Base-by-base conservation (phyloP, 257 asterid genomes). In the Plantago elongata region DNA sequence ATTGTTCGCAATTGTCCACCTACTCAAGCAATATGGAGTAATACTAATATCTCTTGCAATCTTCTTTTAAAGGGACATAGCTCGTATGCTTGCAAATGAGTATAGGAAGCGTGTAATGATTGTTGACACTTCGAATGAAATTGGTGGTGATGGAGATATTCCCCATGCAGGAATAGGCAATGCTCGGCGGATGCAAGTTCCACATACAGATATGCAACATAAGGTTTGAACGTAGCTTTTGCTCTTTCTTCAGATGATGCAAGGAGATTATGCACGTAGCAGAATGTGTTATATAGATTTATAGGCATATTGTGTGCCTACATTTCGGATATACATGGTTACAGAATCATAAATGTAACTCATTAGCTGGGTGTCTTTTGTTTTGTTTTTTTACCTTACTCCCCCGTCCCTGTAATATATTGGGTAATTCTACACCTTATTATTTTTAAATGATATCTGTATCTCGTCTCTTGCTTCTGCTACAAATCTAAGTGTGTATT, bases 101-200 rank as follows among this genome's bases (percentile, higher is more conserved):
- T 89, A 89, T 60, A 65, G 63, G 67, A 92, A 81, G 78, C 97
- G 99, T 11, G 97, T 92, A 22, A 92, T 92, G 99, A 89, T 92
- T 75, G 99, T 92, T 61, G 99, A 92, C 78, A 92, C 99, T 68
- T 92, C 99, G 12, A 92, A 92, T 72, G 99, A 92, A 75, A 89
- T 92, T 70, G 99, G 97, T 59, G 99, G 99, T 43, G 99, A 92
- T 68, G 99, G 99, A 61, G 99, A 92, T 76, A 84, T 92, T 60
- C 95, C 99, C 65, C 99, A 92, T 67, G 77, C 78, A 22, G 99
- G 99, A 78, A 84, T 92, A 63, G 99, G 99, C 61, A 78, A 71
- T 72, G 99, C 99, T 71, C 88, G 99, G 30, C 73, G 97, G 78
- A 89, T 92, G 99, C 99, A 92, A 82, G 99, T 92, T 30, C 96